Base-by-base conservation (phyloP, 2,329 filamentous ascomycete genomes). In the Thelonectria rubi region DNA sequence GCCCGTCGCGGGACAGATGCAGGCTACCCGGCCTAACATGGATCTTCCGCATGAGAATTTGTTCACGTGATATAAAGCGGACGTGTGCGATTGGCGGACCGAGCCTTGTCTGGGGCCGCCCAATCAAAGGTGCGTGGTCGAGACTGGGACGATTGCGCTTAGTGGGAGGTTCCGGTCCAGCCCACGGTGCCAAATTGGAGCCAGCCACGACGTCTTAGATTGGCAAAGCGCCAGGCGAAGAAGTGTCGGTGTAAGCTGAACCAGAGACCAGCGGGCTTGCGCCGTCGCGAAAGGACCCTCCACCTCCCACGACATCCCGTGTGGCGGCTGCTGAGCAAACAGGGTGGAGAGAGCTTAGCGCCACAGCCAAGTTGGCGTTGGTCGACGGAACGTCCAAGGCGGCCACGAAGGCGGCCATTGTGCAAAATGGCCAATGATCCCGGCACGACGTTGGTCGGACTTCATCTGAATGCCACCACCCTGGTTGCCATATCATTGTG, bases 71-170 rank as follows among this genome's bases (percentile, higher is more conserved):
- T 18, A 50, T 15, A 34, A 20, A 24, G 52, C 67, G 55, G 65
- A 76, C 74, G 76, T 72, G 74, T 73, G 74, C 74, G 74, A 77
- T 77, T 75, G 72, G 75, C 75, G 76, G 76, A 75, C 69, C 75
- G 76, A 69, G 67, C 75, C 73, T 73, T 75, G 66, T 66, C 65
- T 71, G 65, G 60, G 60, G 63, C 46, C 64, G 47, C 55, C 71
- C 69, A 74, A 69, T 72, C 64, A 69, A 65, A 40, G 63, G 55
- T 52, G 57, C 48, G 60, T 34, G 59, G 64, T 65, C 55, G 32
- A 63, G 61, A 58, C 53, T 69, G 57, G 67, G 64, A 67, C 60
- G 69, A 63, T 56, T 60, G 53, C 11, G 60, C 52, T 54, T 63
- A 54, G 56, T 52, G 58, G 58, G 54, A 59, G 60, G 48, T 67